Evolutionary conservation across 768 basidiomycete genomes (phyloP).

Genomic region (Xerocomus brunneocitrinus): DNA sequence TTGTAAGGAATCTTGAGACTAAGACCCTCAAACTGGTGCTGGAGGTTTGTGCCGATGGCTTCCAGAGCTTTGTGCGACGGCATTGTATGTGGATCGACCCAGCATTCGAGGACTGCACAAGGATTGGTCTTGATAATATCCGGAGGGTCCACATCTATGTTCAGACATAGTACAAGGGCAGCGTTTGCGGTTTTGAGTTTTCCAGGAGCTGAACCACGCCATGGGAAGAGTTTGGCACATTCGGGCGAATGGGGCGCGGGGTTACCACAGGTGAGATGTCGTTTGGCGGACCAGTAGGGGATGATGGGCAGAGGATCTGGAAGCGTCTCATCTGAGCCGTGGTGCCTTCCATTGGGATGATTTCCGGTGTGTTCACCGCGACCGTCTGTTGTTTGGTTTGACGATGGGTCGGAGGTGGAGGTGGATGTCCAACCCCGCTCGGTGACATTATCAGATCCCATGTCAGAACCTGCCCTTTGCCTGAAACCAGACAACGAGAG

Average conservation of each 20-base stretch:
- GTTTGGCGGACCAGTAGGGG: constrained; percentile 83
- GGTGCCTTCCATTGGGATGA: constrained; percentile 33
- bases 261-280: constrained; percentile 88
- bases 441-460: constrained; percentile 52
- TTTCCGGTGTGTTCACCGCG: constrained; percentile 27
- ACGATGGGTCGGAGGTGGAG: constrained; percentile 48
- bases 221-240: constrained; percentile 63
- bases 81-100: constrained; percentile 94
- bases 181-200: constrained; percentile 92
- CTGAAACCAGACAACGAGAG: constrained; percentile 14
- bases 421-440: constrained; percentile 48
- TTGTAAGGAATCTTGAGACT: constrained; percentile 94
- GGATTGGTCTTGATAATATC: constrained; percentile 97
- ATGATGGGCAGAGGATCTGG: constrained; percentile 54
- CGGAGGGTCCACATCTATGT: constrained; percentile 97
- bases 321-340: constrained; percentile 44
- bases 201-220: constrained; percentile 76
- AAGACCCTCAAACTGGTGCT: constrained; percentile 93
- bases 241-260: constrained; percentile 66
- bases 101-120: constrained; percentile 91
- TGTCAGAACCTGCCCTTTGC: constrained; percentile 21
- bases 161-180: constrained; percentile 85
- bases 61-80: constrained; percentile 91
- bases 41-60: constrained; percentile 87
- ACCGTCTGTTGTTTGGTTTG: constrained; percentile 33